A percentile compares a stretch with the other conserved stretches of the same genome.
These are phyloP conservation scores for Pisolithus sp. DNA, from an alignment of 768 basidiomycete genomes.

Conservation along the genomic window DNA sequence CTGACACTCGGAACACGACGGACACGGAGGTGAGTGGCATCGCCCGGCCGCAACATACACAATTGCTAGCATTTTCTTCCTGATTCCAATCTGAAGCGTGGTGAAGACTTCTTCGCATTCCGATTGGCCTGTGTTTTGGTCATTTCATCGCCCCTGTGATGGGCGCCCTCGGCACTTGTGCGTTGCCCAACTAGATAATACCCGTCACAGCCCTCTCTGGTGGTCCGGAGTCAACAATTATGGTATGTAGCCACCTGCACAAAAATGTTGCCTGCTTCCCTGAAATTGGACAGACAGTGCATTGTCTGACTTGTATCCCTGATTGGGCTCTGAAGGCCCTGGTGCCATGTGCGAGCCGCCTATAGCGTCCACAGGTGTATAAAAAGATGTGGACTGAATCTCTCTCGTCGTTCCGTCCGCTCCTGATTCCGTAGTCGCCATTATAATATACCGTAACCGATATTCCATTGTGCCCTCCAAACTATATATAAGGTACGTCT, in stretches of 20 bases:
- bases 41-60: too few species aligned
- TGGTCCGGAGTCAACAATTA: not conserved
- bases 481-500: not conserved
- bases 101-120: too few species aligned
- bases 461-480: not conserved
- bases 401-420: not conserved
- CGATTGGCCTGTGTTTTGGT: too few species aligned
- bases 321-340: not conserved
- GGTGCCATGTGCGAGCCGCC: not conserved
- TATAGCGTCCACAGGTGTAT: not conserved
- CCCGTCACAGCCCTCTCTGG: not conserved
- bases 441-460: not conserved
- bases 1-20: too few species aligned
- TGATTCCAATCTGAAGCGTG: too few species aligned
- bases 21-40: too few species aligned
- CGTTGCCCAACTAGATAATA: too few species aligned
- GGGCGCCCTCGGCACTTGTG: too few species aligned
- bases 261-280: not conserved
- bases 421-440: not conserved
- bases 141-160: too few species aligned
- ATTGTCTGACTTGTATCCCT: not conserved
- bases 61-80: too few species aligned
- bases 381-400: not conserved
- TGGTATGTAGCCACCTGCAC: not conserved
- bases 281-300: not conserved